Evolutionary conservation across 164 flowering plant species (phyloP).

Genomic region (Akebia trifoliata): DNA sequence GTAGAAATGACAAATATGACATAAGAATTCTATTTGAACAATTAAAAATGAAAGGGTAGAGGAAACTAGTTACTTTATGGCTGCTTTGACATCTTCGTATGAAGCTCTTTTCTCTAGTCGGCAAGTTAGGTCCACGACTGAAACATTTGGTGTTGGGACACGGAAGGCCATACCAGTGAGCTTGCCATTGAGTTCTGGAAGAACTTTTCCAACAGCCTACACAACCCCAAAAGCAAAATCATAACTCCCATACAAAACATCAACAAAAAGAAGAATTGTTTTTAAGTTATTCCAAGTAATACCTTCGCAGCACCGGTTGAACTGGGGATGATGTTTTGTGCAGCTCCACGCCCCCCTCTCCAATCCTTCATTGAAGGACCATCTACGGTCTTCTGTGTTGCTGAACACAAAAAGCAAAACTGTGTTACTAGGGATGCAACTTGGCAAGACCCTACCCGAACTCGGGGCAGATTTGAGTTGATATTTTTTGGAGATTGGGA

Average conservation of each 20-base stretch:
- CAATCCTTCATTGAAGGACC: constrained; percentile 99
- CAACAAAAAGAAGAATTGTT: constrained; percentile 1
- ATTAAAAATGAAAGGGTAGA: not conserved
- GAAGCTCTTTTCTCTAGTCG: constrained; percentile 88
- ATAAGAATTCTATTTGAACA: not conserved
- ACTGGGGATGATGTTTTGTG: constrained; percentile 94
- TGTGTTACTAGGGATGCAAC: too few species aligned
- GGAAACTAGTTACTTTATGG: constrained; percentile 55
- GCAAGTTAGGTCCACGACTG: constrained; percentile 95
- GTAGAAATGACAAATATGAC: not conserved
- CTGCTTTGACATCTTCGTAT: constrained; percentile 91
- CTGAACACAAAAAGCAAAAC: constrained; percentile 37
- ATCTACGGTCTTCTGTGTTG: constrained; percentile 97
- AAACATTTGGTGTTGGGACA: constrained; percentile 96
- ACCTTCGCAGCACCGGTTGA: constrained; percentile 99
- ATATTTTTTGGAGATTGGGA: too few species aligned
- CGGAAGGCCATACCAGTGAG: constrained; percentile 99
- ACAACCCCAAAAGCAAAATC: constrained; percentile 10
- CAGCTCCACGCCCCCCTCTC: constrained; percentile 98
- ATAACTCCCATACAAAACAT: not conserved
- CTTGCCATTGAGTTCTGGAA: constrained; percentile 94
- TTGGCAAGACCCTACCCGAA: too few species aligned
- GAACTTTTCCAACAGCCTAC: constrained; percentile 97
- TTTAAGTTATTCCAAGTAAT: not conserved
- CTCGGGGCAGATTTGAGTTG: too few species aligned